phyloP scores from a whole-genome alignment of 495 filamentous ascomycete species.

The Talaromyces trachyspermus region DNA sequence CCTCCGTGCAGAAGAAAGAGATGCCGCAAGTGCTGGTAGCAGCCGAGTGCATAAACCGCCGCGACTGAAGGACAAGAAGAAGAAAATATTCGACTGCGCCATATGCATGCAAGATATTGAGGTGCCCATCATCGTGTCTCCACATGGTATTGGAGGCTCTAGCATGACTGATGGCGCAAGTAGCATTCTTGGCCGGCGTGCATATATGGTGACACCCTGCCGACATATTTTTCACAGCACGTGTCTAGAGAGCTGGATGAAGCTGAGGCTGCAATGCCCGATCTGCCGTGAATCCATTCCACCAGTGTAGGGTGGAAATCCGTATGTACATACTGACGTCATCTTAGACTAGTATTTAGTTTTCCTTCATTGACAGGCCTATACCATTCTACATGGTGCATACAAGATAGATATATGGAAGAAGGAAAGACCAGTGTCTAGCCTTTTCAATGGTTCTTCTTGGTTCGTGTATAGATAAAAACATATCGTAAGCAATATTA shows the following conservation, averaged over 20 bases:
- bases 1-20: slow-evolving; percentile 35
- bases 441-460: too few relatives aligned
- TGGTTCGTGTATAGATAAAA: too few relatives aligned
- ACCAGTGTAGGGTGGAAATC: slow-evolving; percentile 50
- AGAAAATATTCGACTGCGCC: slow-evolving; percentile 76
- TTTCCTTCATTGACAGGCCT: too few relatives aligned
- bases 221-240: slow-evolving; percentile 90
- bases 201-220: slow-evolving; percentile 97
- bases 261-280: slow-evolving; percentile 84
- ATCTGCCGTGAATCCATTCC: slow-evolving; percentile 89
- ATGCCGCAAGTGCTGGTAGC: slow-evolving; percentile 27
- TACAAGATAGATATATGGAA: too few relatives aligned
- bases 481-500: too few relatives aligned
- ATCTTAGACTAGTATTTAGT: not conserved
- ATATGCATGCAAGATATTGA: slow-evolving; percentile 90
- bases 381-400: too few relatives aligned
- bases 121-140: slow-evolving; percentile 66
- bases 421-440: too few relatives aligned
- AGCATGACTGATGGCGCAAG: slow-evolving; percentile 52
- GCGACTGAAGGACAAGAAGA: slow-evolving; percentile 39
- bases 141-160: slow-evolving; percentile 36
- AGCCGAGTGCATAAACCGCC: slow-evolving; percentile 31
- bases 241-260: slow-evolving; percentile 95
- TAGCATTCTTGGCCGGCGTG: slow-evolving; percentile 65
- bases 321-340: not conserved